Conservation (phyloP, 148 eudicot species). For the Chenopodium quinoa region DNA sequence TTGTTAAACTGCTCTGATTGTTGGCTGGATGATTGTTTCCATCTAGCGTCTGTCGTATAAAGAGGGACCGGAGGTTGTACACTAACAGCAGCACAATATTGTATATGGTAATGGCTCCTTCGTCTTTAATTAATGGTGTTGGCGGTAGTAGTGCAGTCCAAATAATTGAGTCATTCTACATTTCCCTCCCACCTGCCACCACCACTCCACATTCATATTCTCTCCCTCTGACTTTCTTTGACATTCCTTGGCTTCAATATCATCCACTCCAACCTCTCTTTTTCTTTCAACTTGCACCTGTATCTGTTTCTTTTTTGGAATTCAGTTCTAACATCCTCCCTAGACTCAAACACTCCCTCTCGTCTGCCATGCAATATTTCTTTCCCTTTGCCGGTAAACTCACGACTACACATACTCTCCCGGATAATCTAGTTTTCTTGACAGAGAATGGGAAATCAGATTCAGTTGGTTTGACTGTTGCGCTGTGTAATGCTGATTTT, state of each 20-base stretch:
- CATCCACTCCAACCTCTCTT: constrained; percentile 50
- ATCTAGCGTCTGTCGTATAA: too few species aligned
- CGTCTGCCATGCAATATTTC: constrained; percentile 45
- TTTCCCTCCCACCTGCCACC: constrained; percentile 33
- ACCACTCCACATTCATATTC: constrained; percentile 6
- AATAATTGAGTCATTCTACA: constrained; percentile 26
- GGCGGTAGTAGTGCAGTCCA: background rate
- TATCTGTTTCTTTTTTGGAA: background rate
- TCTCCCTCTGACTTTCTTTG: constrained; percentile 45
- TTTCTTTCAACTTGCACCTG: constrained; percentile 39
- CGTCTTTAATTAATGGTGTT: background rate
- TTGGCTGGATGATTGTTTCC: too few species aligned
- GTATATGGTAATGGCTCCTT: constrained; percentile 3
- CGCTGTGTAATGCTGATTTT: constrained; percentile 32
- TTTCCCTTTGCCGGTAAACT: constrained; percentile 42
- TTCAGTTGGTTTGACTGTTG: constrained; percentile 37
- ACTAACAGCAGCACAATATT: too few species aligned
- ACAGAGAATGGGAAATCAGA: constrained; percentile 22
- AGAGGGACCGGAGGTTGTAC: too few species aligned
- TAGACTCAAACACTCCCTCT: constrained; percentile 40
- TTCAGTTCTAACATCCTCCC: constrained; percentile 39
- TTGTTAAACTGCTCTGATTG: too few species aligned
- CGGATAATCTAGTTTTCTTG: constrained; percentile 24
- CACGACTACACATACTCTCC: background rate
- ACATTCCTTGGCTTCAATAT: constrained; percentile 51